phyloP scores from a whole-genome alignment of 2,329 filamentous ascomycete species.

The Exophiala viscosa region DNA sequence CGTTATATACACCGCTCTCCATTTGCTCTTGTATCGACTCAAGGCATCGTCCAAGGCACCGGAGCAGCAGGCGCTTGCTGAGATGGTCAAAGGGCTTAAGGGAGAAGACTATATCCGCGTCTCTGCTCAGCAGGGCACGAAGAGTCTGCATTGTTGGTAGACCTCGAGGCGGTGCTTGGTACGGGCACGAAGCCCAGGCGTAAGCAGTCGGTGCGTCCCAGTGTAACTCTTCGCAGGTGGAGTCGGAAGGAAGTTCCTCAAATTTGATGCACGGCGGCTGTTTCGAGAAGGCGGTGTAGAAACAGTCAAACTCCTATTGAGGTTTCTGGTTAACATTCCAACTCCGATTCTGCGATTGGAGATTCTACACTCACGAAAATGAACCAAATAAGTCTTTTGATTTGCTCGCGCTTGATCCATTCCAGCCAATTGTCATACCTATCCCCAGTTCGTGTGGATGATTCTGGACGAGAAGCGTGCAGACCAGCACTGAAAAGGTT shows the following conservation, averaged over 20 bases:
- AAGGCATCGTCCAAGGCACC: slow-evolving; percentile 1
- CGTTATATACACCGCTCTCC: slow-evolving; percentile 1
- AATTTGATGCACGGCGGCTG: slow-evolving; percentile 8
- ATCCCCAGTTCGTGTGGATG: neutral
- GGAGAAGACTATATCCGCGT: neutral
- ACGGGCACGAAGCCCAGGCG: slow-evolving; percentile 7
- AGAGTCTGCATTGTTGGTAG: slow-evolving; percentile 7
- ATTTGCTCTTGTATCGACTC: slow-evolving; percentile 2
- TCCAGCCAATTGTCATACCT: slow-evolving; percentile 4
- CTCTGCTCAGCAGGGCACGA: neutral
- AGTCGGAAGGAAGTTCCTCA: slow-evolving; percentile 5
- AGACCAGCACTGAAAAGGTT: neutral
- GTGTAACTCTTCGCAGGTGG: slow-evolving; percentile 4
- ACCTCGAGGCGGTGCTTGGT: slow-evolving; percentile 1
- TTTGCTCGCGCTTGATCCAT: slow-evolving; percentile 4
- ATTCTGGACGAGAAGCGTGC: neutral
- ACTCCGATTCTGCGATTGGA: too few relatives aligned
- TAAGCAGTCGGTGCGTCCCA: slow-evolving; percentile 8
- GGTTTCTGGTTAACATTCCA: neutral
- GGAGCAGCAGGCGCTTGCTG: slow-evolving; percentile 5
- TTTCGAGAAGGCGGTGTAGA: slow-evolving; percentile 9
- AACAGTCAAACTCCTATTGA: slow-evolving; percentile 8
- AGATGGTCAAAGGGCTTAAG: slow-evolving; percentile 1
- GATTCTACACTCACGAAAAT: slow-evolving; percentile 1
- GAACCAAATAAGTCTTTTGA: slow-evolving; percentile 5